Conservation (phyloP, 306 rosid genomes). For the Pterocarpus santalinus region DNA sequence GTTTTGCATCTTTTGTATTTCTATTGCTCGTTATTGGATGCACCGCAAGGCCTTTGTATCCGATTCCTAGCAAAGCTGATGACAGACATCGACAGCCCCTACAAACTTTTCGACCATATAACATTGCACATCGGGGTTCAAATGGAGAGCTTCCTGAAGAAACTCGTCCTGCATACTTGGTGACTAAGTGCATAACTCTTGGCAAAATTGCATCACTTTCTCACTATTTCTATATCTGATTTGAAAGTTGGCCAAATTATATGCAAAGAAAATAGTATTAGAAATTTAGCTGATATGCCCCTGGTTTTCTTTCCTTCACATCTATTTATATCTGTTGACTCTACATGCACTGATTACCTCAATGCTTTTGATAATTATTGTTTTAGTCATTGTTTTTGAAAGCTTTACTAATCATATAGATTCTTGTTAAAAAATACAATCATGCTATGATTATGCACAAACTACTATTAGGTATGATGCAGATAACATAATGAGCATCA, state of each 20-base stretch:
- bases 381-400: constrained; percentile 24
- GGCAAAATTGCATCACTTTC: constrained; percentile 27
- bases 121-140: constrained; percentile 93
- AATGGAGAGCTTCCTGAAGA: constrained; percentile 95
- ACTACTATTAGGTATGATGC: constrained; percentile 7
- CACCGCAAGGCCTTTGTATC: constrained; percentile 73
- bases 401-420: not conserved
- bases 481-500: constrained; percentile 1
- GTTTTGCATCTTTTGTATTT: constrained; percentile 56
- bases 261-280: not conserved
- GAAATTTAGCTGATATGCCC: not conserved
- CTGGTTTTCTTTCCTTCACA: not conserved
- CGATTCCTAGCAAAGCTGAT: constrained; percentile 63
- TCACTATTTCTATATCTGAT: constrained; percentile 3
- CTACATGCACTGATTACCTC: constrained; percentile 22
- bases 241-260: constrained; percentile 23
- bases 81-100: constrained; percentile 58
- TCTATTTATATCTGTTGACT: constrained; percentile 18
- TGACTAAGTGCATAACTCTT: constrained; percentile 43
- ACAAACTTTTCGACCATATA: constrained; percentile 80
- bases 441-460: constrained; percentile 5
- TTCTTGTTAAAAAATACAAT: constrained; percentile 25
- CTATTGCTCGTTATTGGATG: constrained; percentile 64
- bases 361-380: constrained; percentile 8
- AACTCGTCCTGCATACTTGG: constrained; percentile 84